Conservation (phyloP, 2,329 filamentous ascomycete species). For the Curvularia sp. region DNA sequence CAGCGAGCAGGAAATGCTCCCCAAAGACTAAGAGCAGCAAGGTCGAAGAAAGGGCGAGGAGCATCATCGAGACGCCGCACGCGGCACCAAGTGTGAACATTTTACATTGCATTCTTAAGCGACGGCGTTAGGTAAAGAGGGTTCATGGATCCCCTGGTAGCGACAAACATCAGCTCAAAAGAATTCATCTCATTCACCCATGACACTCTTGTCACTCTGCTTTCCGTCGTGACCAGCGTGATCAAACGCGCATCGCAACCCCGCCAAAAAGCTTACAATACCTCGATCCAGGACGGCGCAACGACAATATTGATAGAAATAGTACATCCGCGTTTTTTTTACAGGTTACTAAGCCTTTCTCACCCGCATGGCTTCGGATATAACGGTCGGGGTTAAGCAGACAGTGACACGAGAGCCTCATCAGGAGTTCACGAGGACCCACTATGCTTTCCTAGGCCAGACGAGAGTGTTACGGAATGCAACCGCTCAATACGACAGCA, state of each 20-base stretch:
- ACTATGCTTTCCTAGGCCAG: not conserved
- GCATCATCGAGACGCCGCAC: not conserved
- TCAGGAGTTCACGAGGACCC: not conserved
- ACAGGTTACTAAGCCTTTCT: not conserved
- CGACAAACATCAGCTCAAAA: not conserved
- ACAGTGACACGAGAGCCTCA: not conserved
- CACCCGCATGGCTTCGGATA: not conserved
- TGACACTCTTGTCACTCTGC: not conserved
- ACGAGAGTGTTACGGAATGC: not conserved
- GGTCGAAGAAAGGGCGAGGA: not conserved
- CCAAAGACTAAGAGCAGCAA: conserved; percentile 33
- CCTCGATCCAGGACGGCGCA: not conserved
- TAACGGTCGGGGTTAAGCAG: not conserved
- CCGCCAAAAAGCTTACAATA: too few relatives aligned
- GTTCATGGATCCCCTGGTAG: conserved; percentile 1
- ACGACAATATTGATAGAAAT: not conserved
- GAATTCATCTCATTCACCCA: not conserved
- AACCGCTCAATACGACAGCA: not conserved
- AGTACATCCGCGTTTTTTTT: not conserved
- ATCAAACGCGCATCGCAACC: not conserved
- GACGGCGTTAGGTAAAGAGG: conserved; percentile 33
- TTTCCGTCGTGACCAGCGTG: not conserved
- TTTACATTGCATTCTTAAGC: conserved; percentile 33
- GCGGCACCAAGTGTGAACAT: not conserved
- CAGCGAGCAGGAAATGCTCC: conserved; percentile 48